Conservation (phyloP, 306 rosid genomes). For the Medicago arabica region DNA sequence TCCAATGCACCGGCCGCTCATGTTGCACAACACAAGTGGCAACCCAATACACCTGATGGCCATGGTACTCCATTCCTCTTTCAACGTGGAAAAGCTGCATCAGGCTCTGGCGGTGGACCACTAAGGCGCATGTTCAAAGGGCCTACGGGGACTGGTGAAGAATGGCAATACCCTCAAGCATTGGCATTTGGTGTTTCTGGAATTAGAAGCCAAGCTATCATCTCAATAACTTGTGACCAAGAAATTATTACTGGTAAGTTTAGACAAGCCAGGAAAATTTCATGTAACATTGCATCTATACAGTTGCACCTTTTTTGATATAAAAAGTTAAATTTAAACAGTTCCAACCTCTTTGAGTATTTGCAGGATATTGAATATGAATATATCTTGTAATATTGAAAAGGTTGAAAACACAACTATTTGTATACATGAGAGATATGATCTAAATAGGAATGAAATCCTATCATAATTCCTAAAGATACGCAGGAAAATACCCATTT, state of each 20-base stretch:
- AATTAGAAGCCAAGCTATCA: conserved; percentile 82
- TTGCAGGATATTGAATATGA: neutral
- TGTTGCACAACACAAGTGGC: conserved; percentile 96
- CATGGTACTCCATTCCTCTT: conserved; percentile 96
- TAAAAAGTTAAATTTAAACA: conserved; percentile 11
- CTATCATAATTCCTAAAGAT: too few species aligned
- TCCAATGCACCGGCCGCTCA: conserved; percentile 88
- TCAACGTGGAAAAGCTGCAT: conserved; percentile 75
- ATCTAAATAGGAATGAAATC: too few species aligned
- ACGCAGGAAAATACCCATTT: neutral
- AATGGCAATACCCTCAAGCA: conserved; percentile 87
- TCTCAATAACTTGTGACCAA: conserved; percentile 80
- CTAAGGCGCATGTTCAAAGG: conserved; percentile 88
- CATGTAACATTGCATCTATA: neutral
- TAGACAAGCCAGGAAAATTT: conserved; percentile 10
- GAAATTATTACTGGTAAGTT: conserved; percentile 87
- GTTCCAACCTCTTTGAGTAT: conserved; percentile 21
- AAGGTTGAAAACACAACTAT: too few species aligned
- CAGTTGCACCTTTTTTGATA: neutral
- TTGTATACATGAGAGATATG: too few species aligned
- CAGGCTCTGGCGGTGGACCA: conserved; percentile 73
- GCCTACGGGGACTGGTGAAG: conserved; percentile 71
- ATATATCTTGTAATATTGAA: too few species aligned
- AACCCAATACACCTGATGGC: conserved; percentile 98
- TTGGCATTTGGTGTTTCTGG: conserved; percentile 87